Evolutionary conservation across 176 grass and related monocot genomes (phyloP).

Genomic region (Cenchrus fungigraminus): DNA sequence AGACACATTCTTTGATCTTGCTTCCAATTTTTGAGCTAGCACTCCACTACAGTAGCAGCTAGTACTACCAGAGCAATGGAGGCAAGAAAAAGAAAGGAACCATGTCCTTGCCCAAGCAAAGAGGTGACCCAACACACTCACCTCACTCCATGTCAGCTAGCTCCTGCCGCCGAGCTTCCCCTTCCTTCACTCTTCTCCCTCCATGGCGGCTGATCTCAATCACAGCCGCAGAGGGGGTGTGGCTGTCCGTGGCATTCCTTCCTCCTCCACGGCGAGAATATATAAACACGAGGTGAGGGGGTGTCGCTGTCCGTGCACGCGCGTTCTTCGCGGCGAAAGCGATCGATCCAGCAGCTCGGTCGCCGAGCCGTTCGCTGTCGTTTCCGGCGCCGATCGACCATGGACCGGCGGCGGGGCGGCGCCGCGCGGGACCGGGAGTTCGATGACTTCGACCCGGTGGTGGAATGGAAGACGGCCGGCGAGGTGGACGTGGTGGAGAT

Average conservation of each 20-base stretch:
- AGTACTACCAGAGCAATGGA: not conserved
- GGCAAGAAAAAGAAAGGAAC: conserved; percentile 43
- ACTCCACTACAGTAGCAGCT: conserved; percentile 12
- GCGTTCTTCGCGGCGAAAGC: too few relatives aligned
- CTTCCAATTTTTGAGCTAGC: not conserved
- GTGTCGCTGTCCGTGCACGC: conserved; percentile 9
- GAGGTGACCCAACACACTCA: conserved; percentile 37
- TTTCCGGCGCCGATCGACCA: conserved; percentile 11
- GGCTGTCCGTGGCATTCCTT: not conserved
- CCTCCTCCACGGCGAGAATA: too few relatives aligned
- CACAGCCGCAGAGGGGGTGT: not conserved
- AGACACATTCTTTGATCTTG: not conserved
- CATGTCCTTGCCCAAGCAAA: conserved; percentile 11
- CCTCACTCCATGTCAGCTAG: conserved; percentile 16
- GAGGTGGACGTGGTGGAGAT: conserved; percentile 45
- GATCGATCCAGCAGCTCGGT: not conserved
- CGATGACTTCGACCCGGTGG: conserved; percentile 34
- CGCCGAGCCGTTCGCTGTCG: not conserved
- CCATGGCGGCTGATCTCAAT: too few relatives aligned
- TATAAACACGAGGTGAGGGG: too few relatives aligned
- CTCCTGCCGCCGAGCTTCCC: not conserved
- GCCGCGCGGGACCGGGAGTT: not conserved
- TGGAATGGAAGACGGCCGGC: conserved; percentile 31
- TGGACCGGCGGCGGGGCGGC: not conserved
- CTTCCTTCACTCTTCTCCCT: not conserved